Evolutionary conservation across 805 yeast species (phyloP).

Genomic region (Saccharomycopsis lassenensis): DNA sequence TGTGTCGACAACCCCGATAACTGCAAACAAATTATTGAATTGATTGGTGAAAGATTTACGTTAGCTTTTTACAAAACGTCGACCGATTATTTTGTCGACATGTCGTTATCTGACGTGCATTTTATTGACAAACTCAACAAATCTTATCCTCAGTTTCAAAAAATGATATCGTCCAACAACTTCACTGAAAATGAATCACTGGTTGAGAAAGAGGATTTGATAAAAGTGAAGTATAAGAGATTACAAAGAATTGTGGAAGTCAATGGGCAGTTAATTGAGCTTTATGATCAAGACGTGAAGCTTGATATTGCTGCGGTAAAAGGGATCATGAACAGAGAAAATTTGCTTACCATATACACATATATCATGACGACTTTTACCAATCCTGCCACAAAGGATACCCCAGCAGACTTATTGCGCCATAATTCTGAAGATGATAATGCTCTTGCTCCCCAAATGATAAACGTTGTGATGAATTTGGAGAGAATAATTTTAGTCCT

Average conservation of each 20-base stretch:
- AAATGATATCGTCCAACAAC: constrained; percentile 56
- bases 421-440: constrained; percentile 51
- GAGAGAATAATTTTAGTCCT: constrained; percentile 65
- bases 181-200: constrained; percentile 28
- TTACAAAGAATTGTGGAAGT: constrained; percentile 48
- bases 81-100: constrained; percentile 52
- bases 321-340: constrained; percentile 64
- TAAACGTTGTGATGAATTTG: constrained; percentile 55
- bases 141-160: constrained; percentile 53
- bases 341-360: constrained; percentile 67
- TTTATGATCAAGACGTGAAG: constrained; percentile 66
- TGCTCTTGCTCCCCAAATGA: constrained; percentile 60
- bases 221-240: constrained; percentile 48
- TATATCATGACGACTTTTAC: constrained; percentile 82
- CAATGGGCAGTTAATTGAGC: constrained; percentile 42
- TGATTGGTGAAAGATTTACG: constrained; percentile 55
- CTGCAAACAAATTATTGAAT: constrained; percentile 57
- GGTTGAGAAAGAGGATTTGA: constrained; percentile 34
- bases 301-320: constrained; percentile 70
- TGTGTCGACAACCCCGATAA: constrained; percentile 54
- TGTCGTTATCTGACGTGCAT: constrained; percentile 53
- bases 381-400: constrained; percentile 58
- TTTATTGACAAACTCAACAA: constrained; percentile 67
- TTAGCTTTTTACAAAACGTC: constrained; percentile 51
- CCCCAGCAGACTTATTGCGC: constrained; percentile 60